Evolutionary conservation across 805 yeast species (phyloP).

Genomic region (Scheffersomyces amazonensis): DNA sequence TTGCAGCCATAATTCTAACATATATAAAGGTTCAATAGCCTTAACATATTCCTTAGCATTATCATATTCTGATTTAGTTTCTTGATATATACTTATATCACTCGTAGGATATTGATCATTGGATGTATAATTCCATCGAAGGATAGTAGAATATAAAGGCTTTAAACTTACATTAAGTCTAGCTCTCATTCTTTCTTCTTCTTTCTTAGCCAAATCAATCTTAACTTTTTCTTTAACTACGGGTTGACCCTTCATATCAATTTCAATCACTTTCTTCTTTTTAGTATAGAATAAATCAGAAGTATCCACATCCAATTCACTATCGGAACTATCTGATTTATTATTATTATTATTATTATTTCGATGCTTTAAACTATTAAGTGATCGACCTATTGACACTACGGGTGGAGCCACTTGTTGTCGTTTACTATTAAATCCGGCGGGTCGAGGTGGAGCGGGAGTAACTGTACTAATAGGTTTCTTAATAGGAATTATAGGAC

Average conservation of each 20-base stretch:
- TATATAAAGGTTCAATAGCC: constrained; percentile 73
- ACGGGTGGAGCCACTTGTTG: constrained; percentile 8
- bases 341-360: not conserved
- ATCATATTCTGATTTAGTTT: constrained; percentile 55
- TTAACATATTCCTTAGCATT: constrained; percentile 64
- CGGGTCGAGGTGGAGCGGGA: constrained; percentile 52
- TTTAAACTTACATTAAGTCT: constrained; percentile 75
- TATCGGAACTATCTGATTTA: constrained; percentile 32
- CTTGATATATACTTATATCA: constrained; percentile 35
- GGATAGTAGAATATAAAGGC: constrained; percentile 66
- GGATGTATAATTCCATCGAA: constrained; percentile 74
- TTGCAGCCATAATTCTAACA: constrained; percentile 93
- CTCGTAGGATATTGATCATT: constrained; percentile 58
- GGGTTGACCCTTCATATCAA: constrained; percentile 45
- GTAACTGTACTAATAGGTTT: constrained; percentile 19
- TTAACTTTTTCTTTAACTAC: constrained; percentile 23
- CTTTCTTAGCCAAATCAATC: constrained; percentile 41
- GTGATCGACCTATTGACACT: constrained; percentile 37
- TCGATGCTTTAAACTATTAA: constrained; percentile 31
- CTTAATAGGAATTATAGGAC: constrained; percentile 16
- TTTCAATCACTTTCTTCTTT: constrained; percentile 33
- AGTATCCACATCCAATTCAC: constrained; percentile 34
- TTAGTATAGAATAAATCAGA: constrained; percentile 40
- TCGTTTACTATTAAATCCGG: constrained; percentile 47
- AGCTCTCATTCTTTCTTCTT: constrained; percentile 73